Evolutionary conservation across 345 rosid species (phyloP).

Genomic region (Arabis alpina): DNA sequence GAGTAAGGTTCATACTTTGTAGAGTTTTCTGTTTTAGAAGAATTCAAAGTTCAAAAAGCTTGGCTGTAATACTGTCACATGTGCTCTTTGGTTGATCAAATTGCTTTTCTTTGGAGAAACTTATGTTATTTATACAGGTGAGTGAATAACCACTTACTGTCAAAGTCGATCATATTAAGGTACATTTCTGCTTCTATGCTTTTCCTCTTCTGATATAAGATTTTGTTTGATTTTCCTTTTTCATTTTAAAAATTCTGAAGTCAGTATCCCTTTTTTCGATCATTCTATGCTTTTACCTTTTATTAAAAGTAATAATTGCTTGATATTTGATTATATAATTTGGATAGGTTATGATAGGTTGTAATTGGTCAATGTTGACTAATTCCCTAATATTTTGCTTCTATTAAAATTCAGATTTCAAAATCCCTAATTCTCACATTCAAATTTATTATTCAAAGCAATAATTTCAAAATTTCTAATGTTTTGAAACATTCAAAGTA

Average conservation of each 20-base stretch:
- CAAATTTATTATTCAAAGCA: too few species aligned
- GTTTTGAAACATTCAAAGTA: too few species aligned
- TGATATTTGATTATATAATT: too few species aligned
- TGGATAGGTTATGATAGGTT: too few species aligned
- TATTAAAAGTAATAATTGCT: too few species aligned
- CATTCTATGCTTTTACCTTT: too few species aligned
- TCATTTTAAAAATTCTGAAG: neutral
- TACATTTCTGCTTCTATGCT: constrained; percentile 36
- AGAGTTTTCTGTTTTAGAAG: neutral
- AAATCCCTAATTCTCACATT: too few species aligned
- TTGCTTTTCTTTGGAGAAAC: constrained; percentile 25
- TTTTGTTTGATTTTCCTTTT: constrained; percentile 4
- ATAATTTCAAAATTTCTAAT: too few species aligned
- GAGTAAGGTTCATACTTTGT: constrained; percentile 3
- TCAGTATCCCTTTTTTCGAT: neutral
- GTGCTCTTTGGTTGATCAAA: constrained; percentile 35
- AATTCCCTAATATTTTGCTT: too few species aligned
- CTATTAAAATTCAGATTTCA: too few species aligned
- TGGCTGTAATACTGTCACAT: neutral
- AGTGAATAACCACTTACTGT: constrained; percentile 92
- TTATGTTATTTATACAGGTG: constrained; percentile 55
- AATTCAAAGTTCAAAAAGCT: constrained; percentile 8
- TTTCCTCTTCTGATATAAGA: constrained; percentile 22
- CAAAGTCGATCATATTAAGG: constrained; percentile 98
- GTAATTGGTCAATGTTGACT: too few species aligned